A percentile compares a stretch with the other conserved stretches of the same genome.
Evolutionary conservation across 441 rosid species (phyloP).

Genomic region (Euphorbia celastroides): DNA sequence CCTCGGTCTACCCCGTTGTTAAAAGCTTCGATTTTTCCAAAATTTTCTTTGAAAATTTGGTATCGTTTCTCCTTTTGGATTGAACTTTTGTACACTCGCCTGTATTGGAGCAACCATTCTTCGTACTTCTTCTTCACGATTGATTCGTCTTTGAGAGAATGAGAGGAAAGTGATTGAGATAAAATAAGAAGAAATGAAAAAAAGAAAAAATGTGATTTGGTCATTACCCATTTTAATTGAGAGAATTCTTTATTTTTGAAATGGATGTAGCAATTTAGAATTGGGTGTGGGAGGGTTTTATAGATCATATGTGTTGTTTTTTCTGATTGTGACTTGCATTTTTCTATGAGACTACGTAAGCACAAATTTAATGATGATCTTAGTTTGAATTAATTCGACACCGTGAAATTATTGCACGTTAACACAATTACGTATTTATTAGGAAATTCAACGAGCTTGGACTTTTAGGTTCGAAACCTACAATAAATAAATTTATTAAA

Average conservation of each 20-base stretch:
- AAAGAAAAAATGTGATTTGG: constrained; percentile 6
- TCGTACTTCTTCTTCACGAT: constrained; percentile 29
- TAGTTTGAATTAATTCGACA: too few relatives aligned
- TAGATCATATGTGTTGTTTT: constrained; percentile 8
- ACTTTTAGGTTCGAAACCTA: too few relatives aligned
- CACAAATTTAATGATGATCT: background rate
- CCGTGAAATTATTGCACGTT: too few relatives aligned
- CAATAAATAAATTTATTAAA: too few relatives aligned
- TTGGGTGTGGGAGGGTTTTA: constrained; percentile 24
- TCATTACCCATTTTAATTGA: constrained; percentile 19
- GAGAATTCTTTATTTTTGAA: background rate
- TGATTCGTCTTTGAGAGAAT: constrained; percentile 31
- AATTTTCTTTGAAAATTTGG: constrained; percentile 32
- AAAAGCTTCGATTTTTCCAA: constrained; percentile 30
- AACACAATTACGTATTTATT: too few relatives aligned
- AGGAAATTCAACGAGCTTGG: too few relatives aligned
- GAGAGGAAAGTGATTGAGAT: constrained; percentile 24
- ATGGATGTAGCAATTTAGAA: background rate
- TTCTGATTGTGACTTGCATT: background rate
- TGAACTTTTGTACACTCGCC: constrained; percentile 37
- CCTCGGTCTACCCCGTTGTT: constrained; percentile 26
- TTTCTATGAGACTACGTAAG: background rate
- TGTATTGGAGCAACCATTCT: constrained; percentile 43
- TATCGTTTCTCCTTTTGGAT: constrained; percentile 31
- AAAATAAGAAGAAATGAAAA: constrained; percentile 28